Percentiles rank a stretch among this genome's conserved stretches.
These are phyloP conservation scores for Penicillium coffeae DNA, from an alignment of 495 filamentous ascomycete genomes.

Conservation along the genomic window DNA sequence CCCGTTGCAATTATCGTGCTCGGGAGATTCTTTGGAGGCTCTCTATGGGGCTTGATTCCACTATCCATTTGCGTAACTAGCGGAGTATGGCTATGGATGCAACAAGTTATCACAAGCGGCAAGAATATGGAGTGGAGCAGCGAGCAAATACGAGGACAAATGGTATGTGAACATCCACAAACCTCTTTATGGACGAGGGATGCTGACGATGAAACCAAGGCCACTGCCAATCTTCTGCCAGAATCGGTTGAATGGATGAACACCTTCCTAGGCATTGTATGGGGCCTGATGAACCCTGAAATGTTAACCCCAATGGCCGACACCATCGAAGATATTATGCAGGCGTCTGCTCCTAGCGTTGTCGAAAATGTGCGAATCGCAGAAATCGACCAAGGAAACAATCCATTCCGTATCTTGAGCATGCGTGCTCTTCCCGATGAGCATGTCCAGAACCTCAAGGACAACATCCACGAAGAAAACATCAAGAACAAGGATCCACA, in stretches of 20 bases:
- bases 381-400: conserved; percentile 89
- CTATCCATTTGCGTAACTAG: conserved; percentile 63
- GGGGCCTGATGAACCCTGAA: conserved; percentile 88
- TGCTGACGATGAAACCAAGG: conserved; percentile 36
- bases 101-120: conserved; percentile 76
- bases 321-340: conserved; percentile 89
- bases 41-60: conserved; percentile 70
- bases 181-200: not conserved
- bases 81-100: conserved; percentile 83
- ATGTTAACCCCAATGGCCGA: conserved; percentile 78
- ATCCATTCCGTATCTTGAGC: conserved; percentile 85
- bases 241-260: conserved; percentile 98
- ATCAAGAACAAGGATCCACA: conserved; percentile 79
- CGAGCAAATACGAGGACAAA: conserved; percentile 79
- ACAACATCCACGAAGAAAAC: conserved; percentile 72
- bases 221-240: conserved; percentile 79
- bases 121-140: conserved; percentile 83
- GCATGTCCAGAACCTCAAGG: conserved; percentile 75
- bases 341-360: conserved; percentile 81
- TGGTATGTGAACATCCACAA: conserved; percentile 42
- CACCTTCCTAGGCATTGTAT: conserved; percentile 71
- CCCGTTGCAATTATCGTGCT: conserved; percentile 69
- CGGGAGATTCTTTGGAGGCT: conserved; percentile 75
- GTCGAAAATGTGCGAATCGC: conserved; percentile 95
- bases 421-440: conserved; percentile 80